phyloP scores from a whole-genome alignment of 176 grass and related monocot genomes.

The Aechmea fasciata region DNA sequence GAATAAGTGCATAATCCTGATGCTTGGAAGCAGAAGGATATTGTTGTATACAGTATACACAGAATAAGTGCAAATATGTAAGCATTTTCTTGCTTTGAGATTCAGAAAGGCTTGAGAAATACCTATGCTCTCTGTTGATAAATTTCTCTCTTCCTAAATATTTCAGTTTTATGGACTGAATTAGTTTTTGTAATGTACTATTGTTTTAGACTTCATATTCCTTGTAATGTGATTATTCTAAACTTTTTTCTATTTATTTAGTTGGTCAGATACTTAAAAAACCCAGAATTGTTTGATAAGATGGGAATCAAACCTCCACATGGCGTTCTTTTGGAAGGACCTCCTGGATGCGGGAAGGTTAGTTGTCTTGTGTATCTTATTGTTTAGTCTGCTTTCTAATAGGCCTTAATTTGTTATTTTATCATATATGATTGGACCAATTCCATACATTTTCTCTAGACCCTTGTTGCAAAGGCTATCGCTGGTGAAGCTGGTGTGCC shows the following conservation, averaged over 20 bases:
- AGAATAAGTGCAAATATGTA: too few species aligned
- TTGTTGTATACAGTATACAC: too few species aligned
- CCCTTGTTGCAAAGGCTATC: conserved; percentile 32
- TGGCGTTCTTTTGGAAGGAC: conserved; percentile 32
- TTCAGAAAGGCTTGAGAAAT: too few species aligned
- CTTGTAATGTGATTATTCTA: not conserved
- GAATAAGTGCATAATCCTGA: not conserved
- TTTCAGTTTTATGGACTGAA: too few species aligned
- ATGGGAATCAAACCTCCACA: conserved; percentile 34
- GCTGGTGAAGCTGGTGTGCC: conserved; percentile 35
- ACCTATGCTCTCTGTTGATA: too few species aligned
- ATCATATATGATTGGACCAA: not conserved
- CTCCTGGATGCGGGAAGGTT: conserved; percentile 34
- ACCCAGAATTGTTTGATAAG: conserved; percentile 38
- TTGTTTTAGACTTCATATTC: not conserved
- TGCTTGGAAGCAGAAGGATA: not conserved
- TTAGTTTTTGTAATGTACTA: too few species aligned
- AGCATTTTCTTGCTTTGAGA: too few species aligned
- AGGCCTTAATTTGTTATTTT: not conserved
- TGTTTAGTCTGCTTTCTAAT: not conserved
- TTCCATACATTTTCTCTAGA: conserved; percentile 7
- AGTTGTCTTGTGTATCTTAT: not conserved
- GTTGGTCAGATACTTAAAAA: conserved; percentile 34
- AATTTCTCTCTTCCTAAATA: too few species aligned
- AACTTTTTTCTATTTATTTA: conserved; percentile 8